A percentile compares a stretch with the other conserved stretches of the same genome.
Conservation (phyloP, 345 rosid genomes). For the Boechera divaricarpa region DNA sequence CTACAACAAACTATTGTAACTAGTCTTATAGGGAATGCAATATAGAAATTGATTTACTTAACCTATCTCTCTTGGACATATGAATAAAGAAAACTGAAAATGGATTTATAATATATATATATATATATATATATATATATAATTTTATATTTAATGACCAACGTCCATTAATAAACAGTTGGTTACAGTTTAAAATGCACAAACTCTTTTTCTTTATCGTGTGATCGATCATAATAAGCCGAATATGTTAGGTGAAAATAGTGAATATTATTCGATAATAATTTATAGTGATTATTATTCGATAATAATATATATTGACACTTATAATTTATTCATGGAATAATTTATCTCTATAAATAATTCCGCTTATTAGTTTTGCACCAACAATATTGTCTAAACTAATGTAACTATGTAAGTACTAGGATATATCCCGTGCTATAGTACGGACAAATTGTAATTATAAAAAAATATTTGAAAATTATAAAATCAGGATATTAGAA, state of each 20-base stretch:
- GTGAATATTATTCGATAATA: neutral
- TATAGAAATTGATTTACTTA: constrained; percentile 8
- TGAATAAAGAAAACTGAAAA: constrained; percentile 28
- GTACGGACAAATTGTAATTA: too few relatives aligned
- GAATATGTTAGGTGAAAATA: constrained; percentile 23
- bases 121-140: neutral
- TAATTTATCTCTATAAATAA: too few relatives aligned
- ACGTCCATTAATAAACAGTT: constrained; percentile 28
- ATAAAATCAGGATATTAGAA: too few relatives aligned
- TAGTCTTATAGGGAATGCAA: constrained; percentile 31
- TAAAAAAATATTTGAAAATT: too few relatives aligned
- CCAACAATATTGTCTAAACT: too few relatives aligned
- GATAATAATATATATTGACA: too few relatives aligned
- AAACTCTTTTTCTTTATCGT: neutral
- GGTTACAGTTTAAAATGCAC: constrained; percentile 20
- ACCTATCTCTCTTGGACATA: constrained; percentile 40
- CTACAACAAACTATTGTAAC: too few relatives aligned
- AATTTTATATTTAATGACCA: neutral
- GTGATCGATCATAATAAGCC: constrained; percentile 29
- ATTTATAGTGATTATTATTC: too few relatives aligned
- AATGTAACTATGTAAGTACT: too few relatives aligned
- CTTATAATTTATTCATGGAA: too few relatives aligned
- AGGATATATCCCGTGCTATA: too few relatives aligned
- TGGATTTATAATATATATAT: neutral
- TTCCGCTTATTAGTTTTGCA: too few relatives aligned